phyloP scores from a whole-genome alignment of 2,329 filamentous ascomycete species.

The Akanthomyces lecanii region DNA sequence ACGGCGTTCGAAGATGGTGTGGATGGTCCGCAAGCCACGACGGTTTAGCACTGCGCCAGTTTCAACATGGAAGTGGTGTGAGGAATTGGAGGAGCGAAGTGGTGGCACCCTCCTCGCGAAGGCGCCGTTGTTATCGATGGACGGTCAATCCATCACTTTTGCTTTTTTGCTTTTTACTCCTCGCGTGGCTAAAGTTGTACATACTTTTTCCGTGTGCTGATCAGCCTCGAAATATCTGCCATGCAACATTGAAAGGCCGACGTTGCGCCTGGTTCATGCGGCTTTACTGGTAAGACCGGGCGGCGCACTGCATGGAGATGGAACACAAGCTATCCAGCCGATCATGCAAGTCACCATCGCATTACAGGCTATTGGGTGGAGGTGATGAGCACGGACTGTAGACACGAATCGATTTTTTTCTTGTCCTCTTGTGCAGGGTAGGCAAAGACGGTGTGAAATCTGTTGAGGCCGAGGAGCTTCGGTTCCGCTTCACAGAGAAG shows the following conservation, averaged over 20 bases:
- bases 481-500: neutral
- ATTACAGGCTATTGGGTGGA: neutral
- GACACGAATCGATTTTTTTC: neutral
- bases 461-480: neutral
- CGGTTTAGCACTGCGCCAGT: neutral
- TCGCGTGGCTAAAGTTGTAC: neutral
- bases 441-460: constrained; percentile 4
- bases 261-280: neutral
- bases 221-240: neutral
- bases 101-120: neutral
- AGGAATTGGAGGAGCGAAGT: neutral
- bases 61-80: neutral
- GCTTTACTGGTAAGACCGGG: neutral
- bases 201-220: neutral
- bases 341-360: constrained; percentile 14
- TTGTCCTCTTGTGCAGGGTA: constrained; percentile 3
- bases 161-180: constrained; percentile 7
- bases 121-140: constrained; percentile 2
- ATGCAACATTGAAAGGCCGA: neutral
- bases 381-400: neutral
- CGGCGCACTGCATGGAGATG: neutral
- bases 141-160: neutral
- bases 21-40: constrained; percentile 16
- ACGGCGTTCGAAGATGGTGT: constrained; percentile 11
- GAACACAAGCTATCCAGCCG: neutral